Evolutionary conservation across 176 grass and related monocot species (phyloP).

Genomic region (Carex littledalei): DNA sequence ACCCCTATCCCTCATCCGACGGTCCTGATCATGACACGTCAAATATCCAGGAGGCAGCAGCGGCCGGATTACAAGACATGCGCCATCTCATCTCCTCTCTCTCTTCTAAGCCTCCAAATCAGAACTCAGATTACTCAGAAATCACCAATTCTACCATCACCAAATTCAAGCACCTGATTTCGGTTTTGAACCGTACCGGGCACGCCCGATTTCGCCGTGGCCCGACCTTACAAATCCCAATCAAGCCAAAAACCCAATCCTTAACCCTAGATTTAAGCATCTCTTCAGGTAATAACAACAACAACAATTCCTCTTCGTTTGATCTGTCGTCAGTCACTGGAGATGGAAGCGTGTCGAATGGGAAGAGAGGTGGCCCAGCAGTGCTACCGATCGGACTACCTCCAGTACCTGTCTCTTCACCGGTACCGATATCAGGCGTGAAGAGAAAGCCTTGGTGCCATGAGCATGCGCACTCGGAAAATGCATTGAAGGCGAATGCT

Average conservation of each 20-base stretch:
- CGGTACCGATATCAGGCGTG: background rate
- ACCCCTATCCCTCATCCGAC: slow-evolving; percentile 43
- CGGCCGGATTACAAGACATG: slow-evolving; percentile 58
- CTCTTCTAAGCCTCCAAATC: slow-evolving; percentile 33
- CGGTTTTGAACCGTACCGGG: slow-evolving; percentile 75
- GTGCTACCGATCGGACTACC: slow-evolving; percentile 7
- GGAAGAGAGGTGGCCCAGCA: slow-evolving; percentile 23
- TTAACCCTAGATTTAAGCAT: slow-evolving; percentile 37
- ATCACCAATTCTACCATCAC: slow-evolving; percentile 69
- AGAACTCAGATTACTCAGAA: slow-evolving; percentile 49
- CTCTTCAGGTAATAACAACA: slow-evolving; percentile 33
- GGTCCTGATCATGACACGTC: slow-evolving; percentile 52
- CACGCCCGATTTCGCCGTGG: slow-evolving; percentile 81
- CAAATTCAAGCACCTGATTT: slow-evolving; percentile 90
- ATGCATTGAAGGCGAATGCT: slow-evolving; percentile 37
- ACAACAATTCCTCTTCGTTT: slow-evolving; percentile 51
- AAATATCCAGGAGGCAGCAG: slow-evolving; percentile 70
- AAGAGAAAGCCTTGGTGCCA: slow-evolving; percentile 54
- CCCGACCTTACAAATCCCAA: slow-evolving; percentile 30
- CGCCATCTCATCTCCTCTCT: slow-evolving; percentile 64
- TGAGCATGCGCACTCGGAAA: slow-evolving; percentile 80
- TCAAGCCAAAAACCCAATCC: slow-evolving; percentile 3
- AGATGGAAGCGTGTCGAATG: slow-evolving; percentile 79
- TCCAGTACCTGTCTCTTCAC: slow-evolving; percentile 29
- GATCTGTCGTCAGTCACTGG: slow-evolving; percentile 58